Conservation (phyloP, 2,329 filamentous ascomycete species). For the Botrytis paeoniae region DNA sequence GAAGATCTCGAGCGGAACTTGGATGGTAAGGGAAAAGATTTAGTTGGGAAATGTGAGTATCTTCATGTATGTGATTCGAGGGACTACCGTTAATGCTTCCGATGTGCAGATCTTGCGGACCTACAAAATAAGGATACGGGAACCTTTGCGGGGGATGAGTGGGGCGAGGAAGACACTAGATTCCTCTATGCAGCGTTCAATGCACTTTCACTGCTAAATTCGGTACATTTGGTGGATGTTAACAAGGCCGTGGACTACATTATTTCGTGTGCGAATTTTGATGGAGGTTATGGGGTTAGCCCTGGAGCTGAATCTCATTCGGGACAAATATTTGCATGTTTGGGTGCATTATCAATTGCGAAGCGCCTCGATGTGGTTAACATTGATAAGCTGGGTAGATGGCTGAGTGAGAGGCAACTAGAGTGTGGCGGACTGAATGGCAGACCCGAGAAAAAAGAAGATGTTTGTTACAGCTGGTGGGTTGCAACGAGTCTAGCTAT, state of each 20-base stretch:
- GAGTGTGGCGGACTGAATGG: slow-evolving; percentile 88
- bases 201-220: slow-evolving; percentile 76
- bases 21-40: slow-evolving; percentile 57
- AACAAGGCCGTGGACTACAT: slow-evolving; percentile 77
- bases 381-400: slow-evolving; percentile 75
- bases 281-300: slow-evolving; percentile 86
- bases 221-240: slow-evolving; percentile 72
- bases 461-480: slow-evolving; percentile 99
- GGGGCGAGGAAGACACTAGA: slow-evolving; percentile 93
- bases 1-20: slow-evolving; percentile 68
- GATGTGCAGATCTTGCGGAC: slow-evolving; percentile 65
- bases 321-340: slow-evolving; percentile 92
- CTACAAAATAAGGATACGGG: slow-evolving; percentile 80
- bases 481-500: slow-evolving; percentile 89
- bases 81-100: slow-evolving; percentile 20
- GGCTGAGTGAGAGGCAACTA: slow-evolving; percentile 91
- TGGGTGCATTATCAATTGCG: slow-evolving; percentile 82
- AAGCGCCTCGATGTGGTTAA: slow-evolving; percentile 78
- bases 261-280: slow-evolving; percentile 82
- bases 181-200: slow-evolving; percentile 92
- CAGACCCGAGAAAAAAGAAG: slow-evolving; percentile 89
- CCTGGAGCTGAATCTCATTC: slow-evolving; percentile 93
- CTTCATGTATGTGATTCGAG: slow-evolving; percentile 13
- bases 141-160: slow-evolving; percentile 90
- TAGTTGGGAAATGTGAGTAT: slow-evolving; percentile 74